Evolutionary conservation across 371 early-diverging fungal genomes (phyloP).

Genomic region (Rhizopus sp.): DNA sequence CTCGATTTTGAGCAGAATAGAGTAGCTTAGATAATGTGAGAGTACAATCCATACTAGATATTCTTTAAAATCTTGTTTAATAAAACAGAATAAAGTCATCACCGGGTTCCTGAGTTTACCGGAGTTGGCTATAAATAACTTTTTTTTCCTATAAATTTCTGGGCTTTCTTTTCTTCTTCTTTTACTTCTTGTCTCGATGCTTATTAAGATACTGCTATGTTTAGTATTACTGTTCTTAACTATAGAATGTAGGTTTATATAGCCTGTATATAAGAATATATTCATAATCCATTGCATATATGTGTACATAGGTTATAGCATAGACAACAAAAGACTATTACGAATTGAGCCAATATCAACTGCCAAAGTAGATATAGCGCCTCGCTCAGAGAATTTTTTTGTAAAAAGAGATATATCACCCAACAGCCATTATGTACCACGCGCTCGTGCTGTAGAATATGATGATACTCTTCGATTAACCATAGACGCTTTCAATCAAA

Average conservation of each 20-base stretch:
- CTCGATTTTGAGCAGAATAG: too few relatives aligned
- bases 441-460: constrained; percentile 29
- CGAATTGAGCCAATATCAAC: constrained; percentile 33
- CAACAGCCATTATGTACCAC: constrained; percentile 34
- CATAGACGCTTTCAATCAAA: constrained; percentile 71
- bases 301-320: constrained; percentile 13
- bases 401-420: constrained; percentile 38
- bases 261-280: too few relatives aligned
- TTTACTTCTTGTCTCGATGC: background rate
- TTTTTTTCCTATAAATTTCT: background rate
- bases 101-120: constrained; percentile 5
- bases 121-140: constrained; percentile 1
- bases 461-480: constrained; percentile 67
- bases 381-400: constrained; percentile 38
- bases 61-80: too few relatives aligned
- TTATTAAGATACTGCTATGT: background rate
- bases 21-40: too few relatives aligned
- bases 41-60: too few relatives aligned
- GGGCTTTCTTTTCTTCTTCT: background rate
- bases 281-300: background rate
- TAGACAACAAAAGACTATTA: constrained; percentile 32
- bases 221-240: background rate
- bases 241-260: constrained; percentile 1
- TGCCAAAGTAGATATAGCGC: constrained; percentile 39
- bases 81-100: background rate